Conservation (phyloP, 2,329 filamentous ascomycete genomes). For the Penicillium sp. region DNA sequence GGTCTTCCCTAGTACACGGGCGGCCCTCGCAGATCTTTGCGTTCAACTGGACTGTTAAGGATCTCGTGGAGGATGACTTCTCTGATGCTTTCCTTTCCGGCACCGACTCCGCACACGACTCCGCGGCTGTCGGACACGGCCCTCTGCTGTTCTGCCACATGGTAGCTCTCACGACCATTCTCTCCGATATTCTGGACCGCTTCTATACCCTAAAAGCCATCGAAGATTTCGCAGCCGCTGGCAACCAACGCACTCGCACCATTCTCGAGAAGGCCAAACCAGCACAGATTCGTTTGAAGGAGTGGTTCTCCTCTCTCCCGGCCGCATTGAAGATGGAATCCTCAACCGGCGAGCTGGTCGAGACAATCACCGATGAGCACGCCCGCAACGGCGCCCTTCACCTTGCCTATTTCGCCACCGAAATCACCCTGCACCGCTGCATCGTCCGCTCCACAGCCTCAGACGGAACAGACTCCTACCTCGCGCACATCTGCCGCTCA, state of each 20-base stretch:
- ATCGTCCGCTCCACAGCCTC: constrained; percentile 79
- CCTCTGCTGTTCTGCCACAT: constrained; percentile 56
- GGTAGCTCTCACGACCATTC: constrained; percentile 57
- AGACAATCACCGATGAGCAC: constrained; percentile 45
- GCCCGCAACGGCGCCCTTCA: constrained; percentile 72
- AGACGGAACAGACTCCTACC: constrained; percentile 70
- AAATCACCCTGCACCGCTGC: constrained; percentile 89
- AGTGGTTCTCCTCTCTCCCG: constrained; percentile 58
- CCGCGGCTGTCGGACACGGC: constrained; percentile 44
- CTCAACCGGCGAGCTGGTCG: constrained; percentile 50
- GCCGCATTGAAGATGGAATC: constrained; percentile 54
- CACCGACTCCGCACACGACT: constrained; percentile 33
- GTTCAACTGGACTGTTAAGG: constrained; percentile 74
- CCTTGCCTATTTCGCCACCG: constrained; percentile 88
- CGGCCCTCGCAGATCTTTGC: constrained; percentile 76
- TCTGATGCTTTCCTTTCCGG: constrained; percentile 42
- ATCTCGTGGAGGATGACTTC: constrained; percentile 48
- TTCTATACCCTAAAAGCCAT: constrained; percentile 58
- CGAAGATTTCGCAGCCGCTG: constrained; percentile 46
- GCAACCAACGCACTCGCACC: constrained; percentile 52
- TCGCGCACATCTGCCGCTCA: constrained; percentile 88
- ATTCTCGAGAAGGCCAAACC: constrained; percentile 59
- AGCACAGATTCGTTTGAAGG: constrained; percentile 56
- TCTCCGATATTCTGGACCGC: constrained; percentile 55
- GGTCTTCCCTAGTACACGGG: constrained; percentile 83